Base-by-base conservation (phyloP, 2,329 filamentous ascomycete genomes). In the Alternaria gaisen region DNA sequence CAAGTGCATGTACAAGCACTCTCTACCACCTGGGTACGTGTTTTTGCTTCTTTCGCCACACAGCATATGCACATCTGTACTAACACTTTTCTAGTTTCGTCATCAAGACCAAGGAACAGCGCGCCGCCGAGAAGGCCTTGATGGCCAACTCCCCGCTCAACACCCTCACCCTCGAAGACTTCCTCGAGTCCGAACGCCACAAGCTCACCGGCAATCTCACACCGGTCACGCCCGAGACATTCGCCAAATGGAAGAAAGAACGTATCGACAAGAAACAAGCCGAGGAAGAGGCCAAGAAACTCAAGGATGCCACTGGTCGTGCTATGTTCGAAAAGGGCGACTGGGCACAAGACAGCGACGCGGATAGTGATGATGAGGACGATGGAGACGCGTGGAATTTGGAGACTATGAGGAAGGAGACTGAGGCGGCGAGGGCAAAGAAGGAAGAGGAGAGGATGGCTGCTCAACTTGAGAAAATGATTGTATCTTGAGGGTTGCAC, bases 1-100 rank as follows among this genome's bases (percentile, higher is more conserved):
- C 77, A 92, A 97, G 81, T 99, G 95, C 91, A 98, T 95, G 90
- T 99, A 99, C 79, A 94, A 91, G 82, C 95, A 99, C 80, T 93
- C 91, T 74, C 85, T 99, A 72, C 95, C 96, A 71, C 91, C 94
- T 75, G 95, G 95, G 92, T 96, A 88, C 75, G 91, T 87, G 36
- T 64, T 32, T 41, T 54, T 22, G 24, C 11, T n/a, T 46, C 32
- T 38, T 52, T 26, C 22, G 3, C 9, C 4, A 14, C 32, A 20
- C 24, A 18, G 2, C 11, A 26, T 5, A 11, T 32, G 4, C 47
- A 18, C 43, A 24, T n/a, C 32, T 24, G 20, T 24, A 48, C 64
- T 74, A 60, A 75, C 43, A 42, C 11, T 5, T 7, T 6, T 10
- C 46, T 72, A 97, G 93, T 59, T 99, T 98, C 83, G 85, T 99